Evolutionary conservation across 1,284 basidiomycete genomes (phyloP).

Genomic region (Ceratobasidium sp.): DNA sequence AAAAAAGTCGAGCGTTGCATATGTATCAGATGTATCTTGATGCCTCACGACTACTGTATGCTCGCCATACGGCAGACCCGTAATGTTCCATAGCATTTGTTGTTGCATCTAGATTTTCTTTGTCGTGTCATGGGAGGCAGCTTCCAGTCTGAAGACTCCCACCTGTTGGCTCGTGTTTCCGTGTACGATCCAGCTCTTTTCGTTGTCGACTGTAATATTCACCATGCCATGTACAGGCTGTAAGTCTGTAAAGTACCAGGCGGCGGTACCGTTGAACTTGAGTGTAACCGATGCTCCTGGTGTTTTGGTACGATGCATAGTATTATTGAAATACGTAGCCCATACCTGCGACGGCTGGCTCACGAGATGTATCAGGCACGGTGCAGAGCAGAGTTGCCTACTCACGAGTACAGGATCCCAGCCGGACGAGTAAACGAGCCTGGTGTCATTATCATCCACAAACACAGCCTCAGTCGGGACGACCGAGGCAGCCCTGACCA

Average conservation of each 20-base stretch:
- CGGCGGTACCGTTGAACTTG: constrained; percentile 22
- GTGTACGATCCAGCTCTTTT: background rate
- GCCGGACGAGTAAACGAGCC: background rate
- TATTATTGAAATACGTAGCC: constrained; percentile 16
- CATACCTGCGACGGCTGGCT: background rate
- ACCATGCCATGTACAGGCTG: constrained; percentile 8
- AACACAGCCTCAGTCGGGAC: constrained; percentile 11
- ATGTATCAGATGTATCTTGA: background rate
- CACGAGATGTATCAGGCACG: background rate
- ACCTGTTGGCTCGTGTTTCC: constrained; percentile 22
- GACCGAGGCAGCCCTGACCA: background rate
- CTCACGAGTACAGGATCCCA: constrained; percentile 27
- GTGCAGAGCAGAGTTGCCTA: background rate
- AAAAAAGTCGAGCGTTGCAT: constrained; percentile 21
- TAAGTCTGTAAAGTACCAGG: constrained; percentile 28
- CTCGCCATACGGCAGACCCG: constrained; percentile 6
- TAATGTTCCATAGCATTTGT: constrained; percentile 17
- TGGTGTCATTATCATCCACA: constrained; percentile 15
- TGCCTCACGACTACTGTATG: constrained; percentile 4
- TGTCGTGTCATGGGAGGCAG: background rate
- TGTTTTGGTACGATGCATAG: constrained; percentile 15
- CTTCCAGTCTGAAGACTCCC: background rate
- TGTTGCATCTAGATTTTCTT: constrained; percentile 9
- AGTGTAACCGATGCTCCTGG: constrained; percentile 19
- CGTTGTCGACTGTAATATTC: constrained; percentile 11